Percentiles rank a stretch among this genome's conserved stretches.
phyloP scores from a whole-genome alignment of 2,329 filamentous ascomycete genomes.

The Aspergillus persii region DNA sequence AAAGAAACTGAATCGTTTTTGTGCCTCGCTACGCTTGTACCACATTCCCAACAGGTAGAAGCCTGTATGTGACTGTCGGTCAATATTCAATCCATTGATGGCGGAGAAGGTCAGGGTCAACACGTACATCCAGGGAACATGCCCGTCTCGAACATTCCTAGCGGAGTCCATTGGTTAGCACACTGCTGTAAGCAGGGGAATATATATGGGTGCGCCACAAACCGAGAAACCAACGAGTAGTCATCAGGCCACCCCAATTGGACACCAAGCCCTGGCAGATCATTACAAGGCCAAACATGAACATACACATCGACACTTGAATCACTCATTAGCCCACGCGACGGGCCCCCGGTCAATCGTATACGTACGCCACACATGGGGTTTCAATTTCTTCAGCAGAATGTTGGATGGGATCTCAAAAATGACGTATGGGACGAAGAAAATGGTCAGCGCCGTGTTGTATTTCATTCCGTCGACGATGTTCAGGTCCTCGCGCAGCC shows the following conservation, averaged over 20 bases:
- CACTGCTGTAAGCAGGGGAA: neutral
- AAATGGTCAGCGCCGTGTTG: slow-evolving; percentile 75
- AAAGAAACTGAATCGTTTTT: slow-evolving; percentile 91
- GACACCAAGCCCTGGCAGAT: slow-evolving; percentile 73
- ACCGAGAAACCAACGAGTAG: slow-evolving; percentile 79
- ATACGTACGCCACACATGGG: slow-evolving; percentile 61
- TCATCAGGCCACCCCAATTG: slow-evolving; percentile 73
- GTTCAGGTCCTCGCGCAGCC: slow-evolving; percentile 60
- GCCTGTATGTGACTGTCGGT: neutral
- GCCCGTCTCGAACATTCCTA: slow-evolving; percentile 66
- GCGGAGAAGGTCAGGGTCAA: slow-evolving; percentile 18
- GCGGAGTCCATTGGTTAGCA: neutral
- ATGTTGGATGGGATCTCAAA: slow-evolving; percentile 68
- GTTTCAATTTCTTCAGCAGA: slow-evolving; percentile 65
- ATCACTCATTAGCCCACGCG: neutral
- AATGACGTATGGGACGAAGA: slow-evolving; percentile 75
- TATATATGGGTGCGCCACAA: neutral
- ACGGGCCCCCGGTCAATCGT: neutral
- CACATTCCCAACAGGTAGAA: slow-evolving; percentile 71
- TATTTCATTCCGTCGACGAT: slow-evolving; percentile 58
- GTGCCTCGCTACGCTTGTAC: slow-evolving; percentile 84
- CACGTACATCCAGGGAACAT: slow-evolving; percentile 65
- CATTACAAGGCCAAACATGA: slow-evolving; percentile 74
- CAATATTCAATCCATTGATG: neutral
- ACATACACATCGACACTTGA: slow-evolving; percentile 73